phyloP scores from a whole-genome alignment of 331 rosid genomes.

The Telfairia occidentalis region DNA sequence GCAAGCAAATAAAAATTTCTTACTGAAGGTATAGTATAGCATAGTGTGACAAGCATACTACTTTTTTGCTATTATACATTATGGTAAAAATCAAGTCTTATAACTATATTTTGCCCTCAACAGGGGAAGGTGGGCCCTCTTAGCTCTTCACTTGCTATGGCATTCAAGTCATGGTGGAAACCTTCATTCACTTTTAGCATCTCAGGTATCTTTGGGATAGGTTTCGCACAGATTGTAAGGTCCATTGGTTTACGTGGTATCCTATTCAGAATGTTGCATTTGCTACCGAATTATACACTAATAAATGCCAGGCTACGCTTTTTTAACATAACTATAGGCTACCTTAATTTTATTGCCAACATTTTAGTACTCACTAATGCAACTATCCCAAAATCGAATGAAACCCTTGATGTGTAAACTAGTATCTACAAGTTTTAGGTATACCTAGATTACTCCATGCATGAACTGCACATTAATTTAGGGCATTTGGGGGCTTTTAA shows the following conservation, averaged over 20 bases:
- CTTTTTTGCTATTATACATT: background rate
- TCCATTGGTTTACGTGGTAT: background rate
- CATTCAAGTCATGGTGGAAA: constrained; percentile 98
- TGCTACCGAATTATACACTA: background rate
- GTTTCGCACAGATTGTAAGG: background rate
- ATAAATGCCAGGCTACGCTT: background rate
- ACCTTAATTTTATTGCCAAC: background rate
- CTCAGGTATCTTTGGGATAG: constrained; percentile 51
- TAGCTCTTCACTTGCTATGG: constrained; percentile 58
- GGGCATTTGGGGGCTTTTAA: background rate
- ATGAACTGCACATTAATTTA: background rate
- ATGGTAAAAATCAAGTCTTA: background rate
- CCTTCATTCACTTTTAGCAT: constrained; percentile 81
- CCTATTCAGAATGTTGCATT: background rate
- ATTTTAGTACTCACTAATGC: background rate
- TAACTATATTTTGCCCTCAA: background rate
- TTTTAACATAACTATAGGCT: background rate
- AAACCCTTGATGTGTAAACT: background rate
- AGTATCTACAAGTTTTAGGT: background rate
- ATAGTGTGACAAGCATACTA: background rate
- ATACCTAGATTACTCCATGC: background rate
- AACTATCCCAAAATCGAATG: background rate
- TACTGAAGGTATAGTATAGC: constrained; percentile 83
- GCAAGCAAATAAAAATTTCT: constrained; percentile 90
- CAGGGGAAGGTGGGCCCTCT: constrained; percentile 81